Evolutionary conservation across 768 basidiomycete species (phyloP), one percentile per base, ranked within the genome.

Genomic region (Serendipita sp.): DNA sequence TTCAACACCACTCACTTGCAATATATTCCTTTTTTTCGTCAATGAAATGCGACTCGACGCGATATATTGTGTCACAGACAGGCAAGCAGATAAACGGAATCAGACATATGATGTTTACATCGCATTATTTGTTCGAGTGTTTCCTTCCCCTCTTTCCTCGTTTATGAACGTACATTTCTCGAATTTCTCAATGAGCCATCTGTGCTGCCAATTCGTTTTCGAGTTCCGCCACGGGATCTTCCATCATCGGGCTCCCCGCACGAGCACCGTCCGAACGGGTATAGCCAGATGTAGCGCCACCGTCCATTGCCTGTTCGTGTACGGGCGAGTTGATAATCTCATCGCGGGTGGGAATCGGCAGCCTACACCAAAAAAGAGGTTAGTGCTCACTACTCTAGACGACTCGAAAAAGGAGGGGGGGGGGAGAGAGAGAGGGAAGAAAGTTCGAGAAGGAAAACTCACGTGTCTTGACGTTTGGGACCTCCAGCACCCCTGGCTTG

Each of bases 151-250:
- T 23, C 23, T 23, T 23, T 23, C 23, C 23, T 23, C 23, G 23
- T 23, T 23, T 23, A 23, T 23, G 23, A 23, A 23, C 23, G 23
- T 23, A 23, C 23, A 23, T 23, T 23, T 23, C 23, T 23, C 23
- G 23, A 23, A 23, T 23, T 23, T 23, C 16, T 60, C 56, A 16
- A 16, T 16, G 35, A 11, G 18, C 35, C 23, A 38, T 60, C 23
- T 60, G 10, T 28, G 18, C 32, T 66, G 86, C 87, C n/a, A 93
- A 79, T 72, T 94, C 91, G 48, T 85, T 83, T 72, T 94, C 91
- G 11, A 94, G 81, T 69, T 88, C 88, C 64, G 84, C 85, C 66
- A 86, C 88, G 4, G 91, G 91, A 70, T 92, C 85, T 68, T 93
- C 91, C 78, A 89, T 82, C 67, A 89, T 77, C 0, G 88, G 89